Conservation (phyloP, 768 basidiomycete genomes). For the Mycena rosella region DNA sequence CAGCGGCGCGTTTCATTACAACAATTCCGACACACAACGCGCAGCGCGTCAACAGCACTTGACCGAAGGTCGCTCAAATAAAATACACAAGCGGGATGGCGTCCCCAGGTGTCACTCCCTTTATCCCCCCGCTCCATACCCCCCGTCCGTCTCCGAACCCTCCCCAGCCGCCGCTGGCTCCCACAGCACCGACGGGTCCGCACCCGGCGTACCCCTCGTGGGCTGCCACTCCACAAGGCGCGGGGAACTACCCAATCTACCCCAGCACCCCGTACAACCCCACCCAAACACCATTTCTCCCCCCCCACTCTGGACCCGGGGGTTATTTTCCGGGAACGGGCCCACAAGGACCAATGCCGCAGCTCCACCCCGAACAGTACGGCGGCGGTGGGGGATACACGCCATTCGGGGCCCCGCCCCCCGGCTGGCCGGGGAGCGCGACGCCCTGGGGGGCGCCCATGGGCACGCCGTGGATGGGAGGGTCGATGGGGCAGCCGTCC, state of each 20-base stretch:
- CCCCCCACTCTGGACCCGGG: constrained; percentile 42
- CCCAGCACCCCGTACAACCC: constrained; percentile 52
- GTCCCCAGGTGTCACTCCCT: constrained; percentile 45
- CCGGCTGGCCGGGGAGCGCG: not conserved
- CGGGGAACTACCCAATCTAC: constrained; percentile 54
- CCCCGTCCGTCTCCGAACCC: constrained; percentile 52
- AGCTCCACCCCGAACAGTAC: constrained; percentile 23
- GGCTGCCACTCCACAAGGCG: constrained; percentile 48
- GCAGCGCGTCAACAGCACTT: constrained; percentile 30
- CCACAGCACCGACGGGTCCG: constrained; percentile 40
- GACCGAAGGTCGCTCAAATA: constrained; percentile 19
- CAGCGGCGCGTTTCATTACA: constrained; percentile 22
- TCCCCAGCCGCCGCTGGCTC: constrained; percentile 52
- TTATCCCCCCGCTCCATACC: constrained; percentile 56
- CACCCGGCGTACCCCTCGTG: constrained; percentile 47
- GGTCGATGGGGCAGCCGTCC: constrained; percentile 2
- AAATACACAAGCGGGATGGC: constrained; percentile 36
- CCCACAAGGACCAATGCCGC: constrained; percentile 18
- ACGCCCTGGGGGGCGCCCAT: not conserved
- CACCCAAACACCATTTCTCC: constrained; percentile 53
- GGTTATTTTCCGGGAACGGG: constrained; percentile 35
- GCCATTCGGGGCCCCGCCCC: constrained; percentile 17
- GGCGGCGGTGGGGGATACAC: constrained; percentile 17
- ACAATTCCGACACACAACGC: constrained; percentile 8
- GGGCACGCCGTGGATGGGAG: constrained; percentile 31